Base-by-base conservation (phyloP, 164 flowering plant species). In the Vitis rotundifolia region DNA sequence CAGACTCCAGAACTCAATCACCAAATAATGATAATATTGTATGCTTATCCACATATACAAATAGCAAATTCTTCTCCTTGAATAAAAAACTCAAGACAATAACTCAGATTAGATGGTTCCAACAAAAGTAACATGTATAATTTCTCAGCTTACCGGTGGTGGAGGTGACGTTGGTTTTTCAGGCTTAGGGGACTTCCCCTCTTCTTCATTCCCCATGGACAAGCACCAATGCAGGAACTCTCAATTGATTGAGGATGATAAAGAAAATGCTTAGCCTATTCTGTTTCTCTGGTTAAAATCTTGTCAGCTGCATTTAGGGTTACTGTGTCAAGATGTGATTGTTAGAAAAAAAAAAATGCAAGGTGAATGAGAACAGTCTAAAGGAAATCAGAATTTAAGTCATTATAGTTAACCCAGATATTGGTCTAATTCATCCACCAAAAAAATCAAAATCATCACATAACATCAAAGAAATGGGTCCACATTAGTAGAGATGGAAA, bases 151-250 rank as follows among this genome's bases (percentile, higher is more conserved):
- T 77, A 91, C 97, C 77, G 75, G 77, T 50, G 84, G 80, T 61
- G 84, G 76, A 56, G 91, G 83, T 70, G 93, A 77, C 66, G 89
- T 73, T 62, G 87, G 69, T 71, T 89, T 89, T 22, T 90, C 93
- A 57, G 88, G 26, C 75, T 87, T 93, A 3, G 83, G 26, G 48
- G 90, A 70, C 73, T 88, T 88, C 48, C 61, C 85, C 44, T 89
- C 91, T 62, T 91, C 95, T 66, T 72, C 78, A 68, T 72, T 90
- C 59, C 94, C 97, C 98, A 94, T 93, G 65, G 47, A 67, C 53
- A 76, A 57, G 48, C 70, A 70, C 70, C 68, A 56, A 67, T 72
- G 1, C 28, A 37, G 28, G 59, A 51, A 49, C 66, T 15, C 49
- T 22, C 51, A 61, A 49, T 61, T 67, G 31, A 49, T 50, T 19